Evolutionary conservation across 768 basidiomycete genomes (phyloP).

Genomic region (Podaxis sp.): DNA sequence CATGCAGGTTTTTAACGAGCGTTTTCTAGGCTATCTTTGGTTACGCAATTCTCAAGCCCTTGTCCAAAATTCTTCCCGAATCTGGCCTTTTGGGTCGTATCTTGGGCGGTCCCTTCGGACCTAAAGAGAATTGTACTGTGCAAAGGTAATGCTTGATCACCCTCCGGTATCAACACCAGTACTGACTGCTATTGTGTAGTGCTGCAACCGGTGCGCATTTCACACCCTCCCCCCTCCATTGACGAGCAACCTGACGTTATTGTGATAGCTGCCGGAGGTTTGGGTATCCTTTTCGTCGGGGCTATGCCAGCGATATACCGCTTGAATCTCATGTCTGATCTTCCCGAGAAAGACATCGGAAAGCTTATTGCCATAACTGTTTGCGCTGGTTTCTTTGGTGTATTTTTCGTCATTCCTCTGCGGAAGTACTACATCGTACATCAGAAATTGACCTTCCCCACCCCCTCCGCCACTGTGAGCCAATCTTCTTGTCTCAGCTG

Average conservation of each 20-base stretch:
- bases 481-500: neutral
- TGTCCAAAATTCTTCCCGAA: conserved; percentile 45
- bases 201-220: conserved; percentile 41
- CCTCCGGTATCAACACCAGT: neutral
- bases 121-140: conserved; percentile 64
- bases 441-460: conserved; percentile 61
- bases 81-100: conserved; percentile 38
- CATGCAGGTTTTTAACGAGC: neutral
- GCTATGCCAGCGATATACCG: conserved; percentile 61
- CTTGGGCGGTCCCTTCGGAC: conserved; percentile 55
- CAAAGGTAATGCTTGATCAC: conserved; percentile 34
- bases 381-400: conserved; percentile 54
- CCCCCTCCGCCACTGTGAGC: conserved; percentile 55
- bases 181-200: conserved; percentile 19
- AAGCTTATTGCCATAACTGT: conserved; percentile 51
- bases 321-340: conserved; percentile 39
- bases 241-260: neutral
- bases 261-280: conserved; percentile 44
- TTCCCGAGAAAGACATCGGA: conserved; percentile 49
- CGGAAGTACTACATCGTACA: conserved; percentile 59
- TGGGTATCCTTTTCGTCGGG: conserved; percentile 56
- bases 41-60: conserved; percentile 55
- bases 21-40: conserved; percentile 46
- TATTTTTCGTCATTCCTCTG: conserved; percentile 64
- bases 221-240: conserved; percentile 13